Evolutionary conservation across 805 yeast genomes (phyloP), one percentile per base, ranked within the genome.

Genomic region (Saccharomycopsis sp.): DNA sequence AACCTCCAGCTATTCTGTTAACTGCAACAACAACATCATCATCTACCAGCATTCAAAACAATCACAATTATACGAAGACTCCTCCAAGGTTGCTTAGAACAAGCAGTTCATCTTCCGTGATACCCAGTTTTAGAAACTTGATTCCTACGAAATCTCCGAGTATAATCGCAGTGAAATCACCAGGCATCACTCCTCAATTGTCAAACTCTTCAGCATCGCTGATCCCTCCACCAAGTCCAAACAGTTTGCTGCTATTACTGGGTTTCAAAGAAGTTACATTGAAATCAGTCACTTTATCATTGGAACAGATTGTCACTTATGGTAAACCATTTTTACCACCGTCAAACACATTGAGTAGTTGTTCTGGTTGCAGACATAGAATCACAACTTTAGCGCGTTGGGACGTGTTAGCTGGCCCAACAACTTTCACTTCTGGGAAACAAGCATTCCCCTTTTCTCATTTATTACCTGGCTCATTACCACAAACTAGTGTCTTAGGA

Each of bases 371-470:
- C 61, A 63, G 67, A 17, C 62, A 61, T 1, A 71, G 74, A 40
- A 62, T 63, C 2, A 78, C 76, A 11, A 82, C 78, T 29, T 66
- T 93, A 53, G 94, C 95, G 23, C 67, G 80, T 43, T 93, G 99
- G 99, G 87, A 87, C 54, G 82, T 93, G 8, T 70, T 93, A 45
- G 66, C 75, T 3, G 68, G 70, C 24, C 67, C 76, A 0, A 69
- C 77, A 1, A 67, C 72, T n/a, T 75, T 87, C 51, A 67, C 79
- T 5, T 62, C 67, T 4, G 93, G 90, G 1, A 67, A 72, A 14
- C 96, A 93, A 56, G 87, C 85, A 1, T 93, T 85, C 60, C 99
- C 98, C 1, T 90, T 93, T 59, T 82, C 95, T 17, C 88, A 87
- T 59, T 65, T 93, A 33, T 59, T 93, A 6, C 95, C 96, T 0